These are phyloP conservation scores for Ilex paraguariensis DNA, from an alignment of 305 asterid genomes.

Conservation along the genomic window DNA sequence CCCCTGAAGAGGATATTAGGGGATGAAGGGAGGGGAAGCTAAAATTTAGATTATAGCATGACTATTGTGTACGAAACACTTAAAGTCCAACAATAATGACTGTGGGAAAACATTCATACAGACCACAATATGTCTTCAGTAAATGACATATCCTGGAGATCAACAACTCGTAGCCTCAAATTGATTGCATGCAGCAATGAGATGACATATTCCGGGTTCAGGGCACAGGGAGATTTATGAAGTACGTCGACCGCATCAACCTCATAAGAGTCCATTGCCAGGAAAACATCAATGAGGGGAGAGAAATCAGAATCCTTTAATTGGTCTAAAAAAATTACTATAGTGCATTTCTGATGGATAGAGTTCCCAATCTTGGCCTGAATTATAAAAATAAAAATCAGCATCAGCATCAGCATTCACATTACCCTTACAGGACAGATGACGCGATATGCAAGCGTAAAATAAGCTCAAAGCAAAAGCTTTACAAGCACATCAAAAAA, in stretches of 20 bases:
- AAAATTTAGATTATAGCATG: too few species aligned
- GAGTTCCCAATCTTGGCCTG: slow-evolving; percentile 77
- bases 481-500: too few species aligned
- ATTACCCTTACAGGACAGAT: too few species aligned
- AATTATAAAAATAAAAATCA: slow-evolving; percentile 13
- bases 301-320: slow-evolving; percentile 61
- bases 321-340: slow-evolving; percentile 58
- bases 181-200: slow-evolving; percentile 57
- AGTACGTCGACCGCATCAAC: slow-evolving; percentile 84
- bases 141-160: slow-evolving; percentile 70
- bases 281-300: slow-evolving; percentile 61
- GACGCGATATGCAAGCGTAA: too few species aligned
- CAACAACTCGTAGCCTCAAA: slow-evolving; percentile 76
- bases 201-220: slow-evolving; percentile 56
- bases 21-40: too few species aligned
- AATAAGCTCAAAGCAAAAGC: too few species aligned
- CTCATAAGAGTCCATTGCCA: slow-evolving; percentile 62
- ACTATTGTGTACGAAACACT: too few species aligned
- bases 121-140: slow-evolving; percentile 81
- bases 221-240: slow-evolving; percentile 55
- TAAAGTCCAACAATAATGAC: too few species aligned
- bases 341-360: slow-evolving; percentile 40
- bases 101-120: slow-evolving; percentile 24
- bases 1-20: too few species aligned
- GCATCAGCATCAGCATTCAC: too few species aligned